Percentiles rank a stretch among this genome's conserved stretches.
Evolutionary conservation across 495 filamentous ascomycete genomes (phyloP).

Genomic region (Talaromyces borbonicus): DNA sequence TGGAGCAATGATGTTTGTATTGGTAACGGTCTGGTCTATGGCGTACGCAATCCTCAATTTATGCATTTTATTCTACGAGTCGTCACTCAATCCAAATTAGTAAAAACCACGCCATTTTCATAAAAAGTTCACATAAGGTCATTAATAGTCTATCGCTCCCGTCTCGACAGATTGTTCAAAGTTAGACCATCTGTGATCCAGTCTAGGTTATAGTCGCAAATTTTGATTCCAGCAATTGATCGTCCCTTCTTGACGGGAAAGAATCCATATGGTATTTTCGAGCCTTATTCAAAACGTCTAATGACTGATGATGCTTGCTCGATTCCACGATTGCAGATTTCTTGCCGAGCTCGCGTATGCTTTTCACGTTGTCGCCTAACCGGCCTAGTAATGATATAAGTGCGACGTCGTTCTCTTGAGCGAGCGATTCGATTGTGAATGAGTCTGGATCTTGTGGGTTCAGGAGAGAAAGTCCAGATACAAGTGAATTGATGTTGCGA

Average conservation of each 20-base stretch:
- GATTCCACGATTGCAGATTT: conserved; percentile 57
- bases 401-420: conserved; percentile 69
- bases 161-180: too few species aligned
- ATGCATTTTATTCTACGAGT: too few species aligned
- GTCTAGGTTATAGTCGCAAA: background rate
- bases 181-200: conserved; percentile 2
- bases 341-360: conserved; percentile 58
- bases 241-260: conserved; percentile 18
- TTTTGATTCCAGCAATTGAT: conserved; percentile 13
- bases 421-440: conserved; percentile 52
- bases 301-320: conserved; percentile 21
- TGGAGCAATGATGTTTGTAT: too few species aligned
- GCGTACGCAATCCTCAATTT: too few species aligned
- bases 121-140: too few species aligned
- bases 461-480: conserved; percentile 45
- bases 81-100: too few species aligned
- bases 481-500: conserved; percentile 47
- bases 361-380: conserved; percentile 55
- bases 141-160: too few species aligned
- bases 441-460: conserved; percentile 40
- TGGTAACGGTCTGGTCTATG: too few species aligned
- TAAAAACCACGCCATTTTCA: too few species aligned
- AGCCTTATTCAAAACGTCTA: background rate
- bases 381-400: conserved; percentile 61
- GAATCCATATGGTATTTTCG: conserved; percentile 21